Conservation (phyloP, 192 early-diverging fungal genomes). For the Fimicolochytrium jonesii region DNA sequence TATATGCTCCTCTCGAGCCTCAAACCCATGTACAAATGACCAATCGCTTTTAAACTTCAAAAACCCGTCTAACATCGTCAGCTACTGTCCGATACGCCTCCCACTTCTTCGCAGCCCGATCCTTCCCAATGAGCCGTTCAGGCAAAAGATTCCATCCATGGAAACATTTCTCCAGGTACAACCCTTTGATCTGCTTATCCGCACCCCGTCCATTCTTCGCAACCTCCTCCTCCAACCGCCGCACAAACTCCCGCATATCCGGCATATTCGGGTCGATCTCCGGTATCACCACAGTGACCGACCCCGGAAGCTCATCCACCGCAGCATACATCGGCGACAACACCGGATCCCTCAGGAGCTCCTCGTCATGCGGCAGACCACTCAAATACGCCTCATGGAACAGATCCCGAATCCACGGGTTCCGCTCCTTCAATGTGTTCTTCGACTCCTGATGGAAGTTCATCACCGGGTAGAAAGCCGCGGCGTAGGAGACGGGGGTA, state of each 20-base stretch:
- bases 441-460: background rate
- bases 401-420: conserved; percentile 5
- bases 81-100: conserved; percentile 1
- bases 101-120: conserved; percentile 9
- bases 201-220: background rate
- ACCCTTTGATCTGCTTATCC: background rate
- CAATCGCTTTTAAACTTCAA: no score
- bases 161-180: background rate
- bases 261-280: conserved; percentile 6
- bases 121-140: conserved; percentile 11
- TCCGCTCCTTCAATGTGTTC: background rate
- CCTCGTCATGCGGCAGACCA: background rate
- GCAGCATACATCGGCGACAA: conserved; percentile 11
- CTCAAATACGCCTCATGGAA: conserved; percentile 11
- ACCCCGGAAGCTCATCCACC: background rate
- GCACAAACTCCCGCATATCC: conserved; percentile 1
- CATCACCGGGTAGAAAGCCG: conserved; percentile 6
- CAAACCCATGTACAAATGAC: no score
- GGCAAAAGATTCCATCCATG: conserved; percentile 4
- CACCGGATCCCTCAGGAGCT: conserved; percentile 1
- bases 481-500: background rate
- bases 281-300: background rate
- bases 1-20: no score
- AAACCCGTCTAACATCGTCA: background rate
- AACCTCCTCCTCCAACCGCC: background rate